Conservation (phyloP, 2,329 filamentous ascomycete species). For the Colletotrichum simmondsii region DNA sequence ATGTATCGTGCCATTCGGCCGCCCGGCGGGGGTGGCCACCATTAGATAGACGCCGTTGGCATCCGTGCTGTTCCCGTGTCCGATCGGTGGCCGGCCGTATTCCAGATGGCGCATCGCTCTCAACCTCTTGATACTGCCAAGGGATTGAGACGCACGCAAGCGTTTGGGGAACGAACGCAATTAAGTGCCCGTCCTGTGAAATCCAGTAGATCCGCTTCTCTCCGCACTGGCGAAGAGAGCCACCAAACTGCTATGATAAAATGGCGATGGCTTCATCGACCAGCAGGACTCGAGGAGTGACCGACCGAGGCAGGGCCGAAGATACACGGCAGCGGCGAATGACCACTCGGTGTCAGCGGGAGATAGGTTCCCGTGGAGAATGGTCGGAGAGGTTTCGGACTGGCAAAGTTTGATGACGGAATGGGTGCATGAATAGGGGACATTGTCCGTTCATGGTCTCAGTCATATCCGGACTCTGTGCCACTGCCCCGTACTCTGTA, state of each 20-base stretch:
- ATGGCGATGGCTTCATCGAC: conserved; percentile 2
- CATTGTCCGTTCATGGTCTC: conserved; percentile 3
- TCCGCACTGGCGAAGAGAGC: not conserved
- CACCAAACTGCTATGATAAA: not conserved
- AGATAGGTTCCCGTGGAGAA: not conserved
- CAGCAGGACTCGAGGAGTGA: no score
- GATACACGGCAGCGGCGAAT: not conserved
- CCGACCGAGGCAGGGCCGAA: not conserved
- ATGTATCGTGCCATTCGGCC: not conserved
- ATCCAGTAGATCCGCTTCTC: not conserved
- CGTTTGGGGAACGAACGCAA: not conserved
- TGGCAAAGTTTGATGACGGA: not conserved
- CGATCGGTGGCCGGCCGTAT: conserved; percentile 24
- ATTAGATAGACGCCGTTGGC: conserved; percentile 19
- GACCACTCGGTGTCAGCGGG: not conserved
- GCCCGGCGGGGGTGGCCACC: conserved; percentile 9
- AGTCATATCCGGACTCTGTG: not conserved
- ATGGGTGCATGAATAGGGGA: conserved; percentile 4
- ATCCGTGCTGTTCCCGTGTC: conserved; percentile 11
- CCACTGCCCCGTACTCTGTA: not conserved
- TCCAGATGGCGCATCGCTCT: not conserved
- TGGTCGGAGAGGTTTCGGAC: not conserved
- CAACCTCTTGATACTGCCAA: conserved; percentile 16
- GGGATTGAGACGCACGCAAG: not conserved
- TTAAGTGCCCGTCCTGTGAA: not conserved